Base-by-base conservation (phyloP, 2,329 filamentous ascomycete species). In the Cytospora chrysosperma region DNA sequence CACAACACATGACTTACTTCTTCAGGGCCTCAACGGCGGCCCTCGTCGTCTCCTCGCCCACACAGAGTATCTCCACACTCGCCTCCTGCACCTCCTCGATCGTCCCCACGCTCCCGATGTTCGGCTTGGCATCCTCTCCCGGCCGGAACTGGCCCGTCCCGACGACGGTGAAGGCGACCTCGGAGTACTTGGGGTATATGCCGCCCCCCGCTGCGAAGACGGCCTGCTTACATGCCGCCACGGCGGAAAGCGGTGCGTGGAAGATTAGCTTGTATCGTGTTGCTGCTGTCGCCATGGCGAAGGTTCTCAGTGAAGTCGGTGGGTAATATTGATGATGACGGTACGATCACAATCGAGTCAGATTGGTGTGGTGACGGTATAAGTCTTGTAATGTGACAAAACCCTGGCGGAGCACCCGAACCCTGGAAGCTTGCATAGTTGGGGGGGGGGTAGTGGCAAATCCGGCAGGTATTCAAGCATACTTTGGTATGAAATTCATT, bases 101-200 rank as follows among this genome's bases (percentile, higher is more conserved):
- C 49, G 77, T 72, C 0, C 87, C 86, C 1, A 80, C 75, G 12
- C 75, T 75, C 0, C 88, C 89, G 66, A 90, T 85, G 69, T 85
- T 76, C 3, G 88, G 88, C 55, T 87, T 87, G 1, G 88, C 86
- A 0, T 77, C 72, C 61, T 80, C 79, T 0, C 85, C 85, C 0
- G 88, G 88, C 0, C 85, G 82, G 73, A 91, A 92, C 70, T 91
- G 88, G 0, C 87, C 87, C 0, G 77, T 85, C 5, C 88, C 89
- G 4, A 74, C 67, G 0, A 76, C 73, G 3, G 76, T 75, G 77
- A 78, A 87, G 72, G 80, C 81, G 71, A 78, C 82, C 68, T 87
- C 82, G 27, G 81, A 83, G 70, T 86, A 86, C 68, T 79, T 79
- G 0, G 82, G 80, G 62, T 82, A 83, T 13, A 78, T 75, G 28